Conservation (phyloP, 2,329 filamentous ascomycete species). For the Talaromyces albobiverticillius region DNA sequence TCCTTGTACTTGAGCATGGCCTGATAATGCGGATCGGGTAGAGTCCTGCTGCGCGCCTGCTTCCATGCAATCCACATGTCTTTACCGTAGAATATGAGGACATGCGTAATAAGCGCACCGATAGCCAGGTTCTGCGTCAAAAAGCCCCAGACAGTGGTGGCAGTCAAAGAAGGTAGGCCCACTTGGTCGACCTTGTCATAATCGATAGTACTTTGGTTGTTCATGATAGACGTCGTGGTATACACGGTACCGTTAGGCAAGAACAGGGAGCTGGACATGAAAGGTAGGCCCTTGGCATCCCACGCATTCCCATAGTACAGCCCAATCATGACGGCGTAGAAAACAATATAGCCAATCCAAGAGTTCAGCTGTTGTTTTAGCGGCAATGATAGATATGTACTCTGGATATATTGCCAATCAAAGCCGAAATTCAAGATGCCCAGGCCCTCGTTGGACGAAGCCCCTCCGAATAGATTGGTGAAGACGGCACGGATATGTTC, state of each 20-base stretch:
- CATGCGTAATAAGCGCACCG: slow-evolving; percentile 25
- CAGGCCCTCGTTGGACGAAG: slow-evolving; percentile 24
- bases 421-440: slow-evolving; percentile 23
- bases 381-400: slow-evolving; percentile 14
- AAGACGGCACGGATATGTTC: slow-evolving; percentile 15
- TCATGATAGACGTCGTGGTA: slow-evolving; percentile 21
- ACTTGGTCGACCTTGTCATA: slow-evolving; percentile 22
- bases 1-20: slow-evolving; percentile 27
- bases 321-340: slow-evolving; percentile 19
- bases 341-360: slow-evolving; percentile 22
- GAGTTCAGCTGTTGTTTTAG: slow-evolving; percentile 22
- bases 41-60: slow-evolving; percentile 18
- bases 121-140: slow-evolving; percentile 25
- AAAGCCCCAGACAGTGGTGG: slow-evolving; percentile 26
- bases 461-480: slow-evolving; percentile 23
- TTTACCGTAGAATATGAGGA: slow-evolving; percentile 24
- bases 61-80: slow-evolving; percentile 24
- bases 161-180: slow-evolving; percentile 27
- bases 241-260: slow-evolving; percentile 24
- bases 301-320: slow-evolving; percentile 26
- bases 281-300: slow-evolving; percentile 22
- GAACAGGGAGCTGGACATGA: slow-evolving; percentile 33
- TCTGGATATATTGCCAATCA: slow-evolving; percentile 26
- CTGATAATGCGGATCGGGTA: slow-evolving; percentile 24
- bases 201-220: slow-evolving; percentile 24